Base-by-base conservation (phyloP, 768 basidiomycete species). In the Tulasnella sp. region DNA sequence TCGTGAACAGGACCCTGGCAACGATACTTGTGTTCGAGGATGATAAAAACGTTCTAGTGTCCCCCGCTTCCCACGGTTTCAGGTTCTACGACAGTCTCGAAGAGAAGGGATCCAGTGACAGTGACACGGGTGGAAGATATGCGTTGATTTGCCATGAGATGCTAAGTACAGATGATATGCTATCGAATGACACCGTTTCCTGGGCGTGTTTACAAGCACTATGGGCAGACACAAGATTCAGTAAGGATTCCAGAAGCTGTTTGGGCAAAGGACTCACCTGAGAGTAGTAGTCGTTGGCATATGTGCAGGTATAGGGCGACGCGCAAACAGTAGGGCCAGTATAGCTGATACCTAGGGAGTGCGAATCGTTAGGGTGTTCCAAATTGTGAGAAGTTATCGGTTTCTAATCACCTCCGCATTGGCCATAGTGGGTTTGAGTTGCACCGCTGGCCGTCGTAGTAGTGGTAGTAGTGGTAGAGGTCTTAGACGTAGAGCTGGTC, bases 351-450 rank as follows among this genome's bases (percentile, higher is more conserved):
- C 44, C 51, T 74, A 35, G 7, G 32, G 40, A 48, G 39, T n/a
- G 18, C 37, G 32, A 48, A 48, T 11, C 23, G 23, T 48, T n/a
- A 74, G 73, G 32, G 23, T n/a, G 5, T 74, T 16, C 26, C 7
- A 1, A 15, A 5, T 20, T 44, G 20, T 4, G 32, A 5, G 73
- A 48, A 67, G 23, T 9, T 42, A 46, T n/a, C 16, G 5, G 26
- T 23, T 44, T 40, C 55, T 46, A 40, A 71, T 79, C 1, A 67
- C 79, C 79, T 42, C 79, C 79, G 61, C 79, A 79, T 74, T 79
- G 79, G 16, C 42, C 77, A 37, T 74, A 79, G 3, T 78, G 61
- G 32, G 61, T 67, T 29, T 42, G 51, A 51, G 51, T 51, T n/a
- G 51, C 51, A 67, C 29, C 61, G 69, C 70, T 67, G 23, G 77